phyloP scores from a whole-genome alignment of 805 yeast genomes.

The Saccharomycopsis sp. region DNA sequence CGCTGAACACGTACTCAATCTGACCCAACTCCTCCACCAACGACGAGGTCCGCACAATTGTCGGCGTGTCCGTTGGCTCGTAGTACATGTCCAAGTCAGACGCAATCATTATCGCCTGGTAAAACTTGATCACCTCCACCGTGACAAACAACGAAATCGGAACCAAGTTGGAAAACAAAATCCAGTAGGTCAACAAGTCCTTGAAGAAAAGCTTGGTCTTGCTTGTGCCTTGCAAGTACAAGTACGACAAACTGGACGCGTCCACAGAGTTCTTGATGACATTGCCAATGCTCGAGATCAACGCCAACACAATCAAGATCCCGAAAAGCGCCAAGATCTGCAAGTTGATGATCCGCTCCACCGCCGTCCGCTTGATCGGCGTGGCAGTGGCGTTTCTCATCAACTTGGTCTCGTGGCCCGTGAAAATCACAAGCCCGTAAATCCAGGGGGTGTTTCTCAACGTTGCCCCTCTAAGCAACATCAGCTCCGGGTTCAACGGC shows the following conservation, averaged over 20 bases:
- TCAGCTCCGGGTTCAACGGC: slow-evolving; percentile 82
- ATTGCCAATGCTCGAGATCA: slow-evolving; percentile 83
- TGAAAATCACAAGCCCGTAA: slow-evolving; percentile 85
- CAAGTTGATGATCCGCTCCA: slow-evolving; percentile 86
- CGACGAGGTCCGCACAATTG: slow-evolving; percentile 90
- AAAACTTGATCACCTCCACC: slow-evolving; percentile 89
- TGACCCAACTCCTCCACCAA: slow-evolving; percentile 97
- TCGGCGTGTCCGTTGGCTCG: slow-evolving; percentile 82
- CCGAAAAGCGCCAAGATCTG: slow-evolving; percentile 86
- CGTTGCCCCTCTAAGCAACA: slow-evolving; percentile 91
- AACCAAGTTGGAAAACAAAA: slow-evolving; percentile 90
- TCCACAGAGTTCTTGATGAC: slow-evolving; percentile 59
- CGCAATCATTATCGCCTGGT: slow-evolving; percentile 89
- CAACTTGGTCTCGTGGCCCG: slow-evolving; percentile 96
- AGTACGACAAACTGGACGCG: slow-evolving; percentile 47
- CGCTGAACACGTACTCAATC: slow-evolving; percentile 91
- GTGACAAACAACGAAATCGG: slow-evolving; percentile 96
- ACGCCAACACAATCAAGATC: slow-evolving; percentile 61
- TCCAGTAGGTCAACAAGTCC: slow-evolving; percentile 91
- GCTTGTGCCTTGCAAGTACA: slow-evolving; percentile 59
- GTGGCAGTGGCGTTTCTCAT: slow-evolving; percentile 99
- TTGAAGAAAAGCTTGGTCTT: slow-evolving; percentile 67
- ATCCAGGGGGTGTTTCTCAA: slow-evolving; percentile 92
- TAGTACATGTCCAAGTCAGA: slow-evolving; percentile 92
- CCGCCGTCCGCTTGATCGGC: slow-evolving; percentile 94